Evolutionary conservation across 208 protist genomes (phyloP).

Genomic region (Acanthamoeba healyi): DNA sequence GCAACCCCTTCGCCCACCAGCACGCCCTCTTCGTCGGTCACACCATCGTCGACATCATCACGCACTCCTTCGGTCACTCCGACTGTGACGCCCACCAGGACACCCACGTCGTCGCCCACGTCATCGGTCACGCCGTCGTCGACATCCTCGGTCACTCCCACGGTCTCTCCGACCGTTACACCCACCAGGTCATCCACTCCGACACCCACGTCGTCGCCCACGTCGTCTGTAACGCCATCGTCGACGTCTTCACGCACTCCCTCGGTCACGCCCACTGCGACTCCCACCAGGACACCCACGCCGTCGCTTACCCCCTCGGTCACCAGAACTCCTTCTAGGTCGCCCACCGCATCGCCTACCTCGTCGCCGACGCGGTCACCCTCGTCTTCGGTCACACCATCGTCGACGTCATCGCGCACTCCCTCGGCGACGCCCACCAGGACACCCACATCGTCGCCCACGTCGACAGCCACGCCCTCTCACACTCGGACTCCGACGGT

Average conservation of each 20-base stretch:
- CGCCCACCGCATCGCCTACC: neutral
- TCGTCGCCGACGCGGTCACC: neutral
- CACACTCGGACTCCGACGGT: neutral
- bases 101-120: constrained; percentile 17
- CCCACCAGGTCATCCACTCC: neutral
- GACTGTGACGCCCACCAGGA: neutral
- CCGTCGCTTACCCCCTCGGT: neutral
- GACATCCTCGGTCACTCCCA: neutral
- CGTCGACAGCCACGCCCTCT: neutral
- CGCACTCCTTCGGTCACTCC: neutral
- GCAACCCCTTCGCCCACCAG: neutral
- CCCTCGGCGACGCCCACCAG: neutral
- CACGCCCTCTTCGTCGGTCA: neutral
- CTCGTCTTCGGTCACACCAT: neutral
- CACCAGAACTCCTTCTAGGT: neutral
- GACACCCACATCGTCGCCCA: too few relatives aligned
- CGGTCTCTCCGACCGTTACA: neutral
- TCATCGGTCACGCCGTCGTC: neutral
- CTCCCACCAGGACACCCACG: neutral
- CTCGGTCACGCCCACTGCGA: neutral
- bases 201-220: neutral
- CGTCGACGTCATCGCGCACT: neutral
- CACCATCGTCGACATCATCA: neutral
- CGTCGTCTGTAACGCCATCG: neutral
- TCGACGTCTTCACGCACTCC: neutral